A percentile compares a stretch with the other conserved stretches of the same genome.
These are phyloP conservation scores for Claviceps lovelessii DNA, from an alignment of 2,329 filamentous ascomycete species.

Conservation along the genomic window DNA sequence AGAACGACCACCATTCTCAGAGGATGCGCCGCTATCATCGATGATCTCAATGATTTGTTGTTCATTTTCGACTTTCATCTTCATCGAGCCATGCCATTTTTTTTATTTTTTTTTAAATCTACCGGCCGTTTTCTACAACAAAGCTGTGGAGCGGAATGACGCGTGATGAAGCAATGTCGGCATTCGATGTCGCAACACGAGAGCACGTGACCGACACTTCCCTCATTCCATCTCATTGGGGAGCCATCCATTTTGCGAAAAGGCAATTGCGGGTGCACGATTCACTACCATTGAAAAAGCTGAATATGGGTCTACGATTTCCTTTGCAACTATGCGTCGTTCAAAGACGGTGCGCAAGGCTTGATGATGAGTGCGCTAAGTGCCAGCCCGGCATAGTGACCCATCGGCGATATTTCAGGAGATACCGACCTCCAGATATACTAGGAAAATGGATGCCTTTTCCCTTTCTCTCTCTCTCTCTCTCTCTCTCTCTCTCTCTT, in stretches of 20 bases:
- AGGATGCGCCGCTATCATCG: conserved; percentile 12
- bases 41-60: conserved; percentile 13
- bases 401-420: background rate
- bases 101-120: background rate
- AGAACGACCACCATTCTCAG: conserved; percentile 9
- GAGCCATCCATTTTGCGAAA: background rate
- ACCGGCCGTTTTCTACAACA: background rate
- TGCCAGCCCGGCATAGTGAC: background rate
- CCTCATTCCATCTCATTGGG: background rate
- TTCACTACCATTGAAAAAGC: background rate
- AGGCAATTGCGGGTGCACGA: background rate
- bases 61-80: conserved; percentile 3
- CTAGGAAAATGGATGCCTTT: background rate
- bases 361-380: background rate
- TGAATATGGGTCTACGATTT: background rate
- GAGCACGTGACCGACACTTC: conserved; percentile 1
- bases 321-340: background rate
- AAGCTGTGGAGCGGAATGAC: background rate
- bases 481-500: background rate
- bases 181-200: background rate
- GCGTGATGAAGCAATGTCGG: background rate
- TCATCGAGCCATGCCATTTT: conserved; percentile 2
- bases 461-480: too few relatives aligned
- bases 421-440: background rate
- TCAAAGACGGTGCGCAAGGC: too few relatives aligned